Evolutionary conservation across 441 rosid genomes (phyloP), one percentile per base, ranked within the genome.

Genomic region (Aleurites moluccanus): DNA sequence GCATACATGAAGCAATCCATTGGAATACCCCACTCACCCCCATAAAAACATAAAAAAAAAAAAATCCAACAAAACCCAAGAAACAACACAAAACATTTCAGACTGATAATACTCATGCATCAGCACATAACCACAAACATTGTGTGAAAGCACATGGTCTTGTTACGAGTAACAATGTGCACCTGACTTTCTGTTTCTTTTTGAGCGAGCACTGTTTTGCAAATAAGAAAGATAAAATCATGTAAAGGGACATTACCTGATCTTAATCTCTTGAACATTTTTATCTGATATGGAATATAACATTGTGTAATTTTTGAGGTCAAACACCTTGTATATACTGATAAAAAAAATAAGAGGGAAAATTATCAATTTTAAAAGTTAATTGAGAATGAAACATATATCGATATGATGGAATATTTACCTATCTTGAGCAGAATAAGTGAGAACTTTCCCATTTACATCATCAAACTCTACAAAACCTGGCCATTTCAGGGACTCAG

Each of bases 381-480:
- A 75, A 75, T 42, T 55, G 59, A 8, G 2, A 20, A 55, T 8
- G 27, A 20, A 52, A 55, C 59, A n/a, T 50, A 50, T 4, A 47
- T 14, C 3, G 10, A 14, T 2, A 33, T 5, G 28, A 66, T 40
- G 52, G 64, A 33, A 27, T 28, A 73, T 25, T 28, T 79, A 90
- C 94, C 88, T 84, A 81, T 88, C 86, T 63, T 86, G 91, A 42
- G 94, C 91, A 78, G 92, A 90, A 84, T 86, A 83, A 10, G 91
- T 87, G 21, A 90, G 84, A 28, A 90, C 92, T 80, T 90, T 88
- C 33, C 89, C 91, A 73, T 88, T 90, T 62, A 88, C 92, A 81
- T 90, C 94, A 87, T 88, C 92, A 74, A 90, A 90, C 89, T 90
- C 94, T 25, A 90, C 91, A 79, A 90, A 90, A 70, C 92, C 94